Conservation (phyloP, 768 basidiomycete species). For the Epithele typhae region DNA sequence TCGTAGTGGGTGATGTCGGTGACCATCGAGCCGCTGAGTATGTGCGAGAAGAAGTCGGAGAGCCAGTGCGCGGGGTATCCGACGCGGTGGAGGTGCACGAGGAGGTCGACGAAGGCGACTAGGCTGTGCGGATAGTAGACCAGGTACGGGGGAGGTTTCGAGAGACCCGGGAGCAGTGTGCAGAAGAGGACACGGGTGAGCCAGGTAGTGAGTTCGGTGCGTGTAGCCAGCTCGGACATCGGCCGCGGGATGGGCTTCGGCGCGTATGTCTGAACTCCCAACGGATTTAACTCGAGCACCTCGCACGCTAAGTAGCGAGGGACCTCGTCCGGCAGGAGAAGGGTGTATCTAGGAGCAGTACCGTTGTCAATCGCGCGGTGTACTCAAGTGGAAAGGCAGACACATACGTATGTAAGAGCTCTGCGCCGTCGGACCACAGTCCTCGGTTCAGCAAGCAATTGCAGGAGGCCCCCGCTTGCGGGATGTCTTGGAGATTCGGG, state of each 20-base stretch:
- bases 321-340: too few species aligned
- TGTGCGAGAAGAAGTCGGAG: constrained; percentile 22
- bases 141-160: constrained; percentile 17
- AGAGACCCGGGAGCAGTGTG: constrained; percentile 21
- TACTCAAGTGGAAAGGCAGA: too few species aligned
- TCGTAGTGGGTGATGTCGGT: constrained; percentile 26
- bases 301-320: too few species aligned
- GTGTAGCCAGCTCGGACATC: constrained; percentile 15
- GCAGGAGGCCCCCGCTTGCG: constrained; percentile 23
- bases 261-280: too few species aligned
- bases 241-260: constrained; percentile 3
- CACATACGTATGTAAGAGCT: constrained; percentile 27
- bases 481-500: constrained; percentile 22
- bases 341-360: too few species aligned
- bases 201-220: constrained; percentile 27
- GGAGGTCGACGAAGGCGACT: constrained; percentile 27
- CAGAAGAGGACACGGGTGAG: constrained; percentile 28
- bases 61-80: constrained; percentile 35
- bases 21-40: constrained; percentile 23
- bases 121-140: constrained; percentile 31
- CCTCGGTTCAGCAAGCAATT: constrained; percentile 28
- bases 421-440: constrained; percentile 26
- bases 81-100: constrained; percentile 28
- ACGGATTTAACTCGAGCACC: too few species aligned
- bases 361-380: too few species aligned